Percentiles rank a stretch among this genome's conserved stretches.
Evolutionary conservation across 306 rosid species (phyloP).

Genomic region (Glycyrrhiza uralensis): DNA sequence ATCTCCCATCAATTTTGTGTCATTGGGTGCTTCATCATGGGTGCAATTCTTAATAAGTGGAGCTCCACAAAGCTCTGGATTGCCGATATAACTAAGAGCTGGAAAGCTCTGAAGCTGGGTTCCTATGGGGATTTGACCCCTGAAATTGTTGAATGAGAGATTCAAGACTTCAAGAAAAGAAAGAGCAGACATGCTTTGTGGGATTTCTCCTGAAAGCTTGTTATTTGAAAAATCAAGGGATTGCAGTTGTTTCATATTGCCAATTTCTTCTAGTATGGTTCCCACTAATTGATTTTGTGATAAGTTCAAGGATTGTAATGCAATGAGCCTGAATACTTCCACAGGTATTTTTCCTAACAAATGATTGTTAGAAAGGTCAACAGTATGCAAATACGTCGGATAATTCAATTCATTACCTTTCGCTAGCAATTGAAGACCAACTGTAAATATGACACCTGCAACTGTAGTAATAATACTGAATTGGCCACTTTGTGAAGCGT

Average conservation of each 20-base stretch:
- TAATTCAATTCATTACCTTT: neutral
- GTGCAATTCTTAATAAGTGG: neutral
- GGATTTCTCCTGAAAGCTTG: conserved; percentile 27
- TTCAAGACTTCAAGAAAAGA: conserved; percentile 24
- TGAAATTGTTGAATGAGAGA: conserved; percentile 32
- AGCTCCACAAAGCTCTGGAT: conserved; percentile 16
- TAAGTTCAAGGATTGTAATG: conserved; percentile 7
- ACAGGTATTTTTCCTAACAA: neutral
- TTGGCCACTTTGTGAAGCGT: neutral
- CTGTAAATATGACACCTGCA: rapidly evolving
- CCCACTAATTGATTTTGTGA: conserved; percentile 18
- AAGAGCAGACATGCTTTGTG: conserved; percentile 2
- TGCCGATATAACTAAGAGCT: conserved; percentile 1
- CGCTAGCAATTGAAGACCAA: rapidly evolving
- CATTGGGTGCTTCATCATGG: neutral
- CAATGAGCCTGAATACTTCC: neutral
- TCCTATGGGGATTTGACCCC: conserved; percentile 19
- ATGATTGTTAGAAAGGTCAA: conserved; percentile 9
- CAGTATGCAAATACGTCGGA: rapidly evolving
- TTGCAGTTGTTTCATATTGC: conserved; percentile 16
- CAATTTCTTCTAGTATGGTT: neutral
- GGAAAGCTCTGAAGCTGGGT: conserved; percentile 12
- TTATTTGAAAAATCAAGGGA: conserved; percentile 35
- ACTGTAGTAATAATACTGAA: neutral
- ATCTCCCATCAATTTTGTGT: neutral